Base-by-base conservation (phyloP, 805 yeast species). In the Schwanniomyces sp. region DNA sequence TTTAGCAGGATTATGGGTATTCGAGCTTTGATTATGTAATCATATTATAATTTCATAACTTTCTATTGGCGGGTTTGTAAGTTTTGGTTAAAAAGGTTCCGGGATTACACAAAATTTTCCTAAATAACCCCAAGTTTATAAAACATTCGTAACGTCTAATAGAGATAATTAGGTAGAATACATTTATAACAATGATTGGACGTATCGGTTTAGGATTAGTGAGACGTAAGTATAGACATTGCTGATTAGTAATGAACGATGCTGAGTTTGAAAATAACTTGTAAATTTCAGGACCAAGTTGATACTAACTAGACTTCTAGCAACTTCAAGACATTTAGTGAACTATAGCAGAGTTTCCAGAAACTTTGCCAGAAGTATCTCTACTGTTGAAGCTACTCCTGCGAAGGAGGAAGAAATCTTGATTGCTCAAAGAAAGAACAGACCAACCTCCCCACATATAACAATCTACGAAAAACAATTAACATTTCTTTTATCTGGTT, bases 401-500 rank as follows among this genome's bases (percentile, higher is more conserved):
- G 80, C 72, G 24, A 81, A 82, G 56, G 95, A 87, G 59, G 79
- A 86, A 55, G 79, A 79, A 30, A 76, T 91, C 47, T 79, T 92
- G 52, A 78, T 82, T 47, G 82, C 84, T 45, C 98, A 92, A 76
- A 84, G 99, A 70, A 80, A 76, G 55, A 80, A 82, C 73, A 85
- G 99, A 74, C 98, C 98, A 29, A 71, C 80, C 12, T 90, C 97
- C 27, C 98, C 98, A 47, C 96, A 92, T 68, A 77, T 92, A 63
- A 73, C 84, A 52, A 91, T 94, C 64, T 92, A 92, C 76, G 79
- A 91, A 74, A 95, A 95, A 39, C 97, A 94, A 75, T 65, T 92
- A 55, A 88, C 98, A 21, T 81, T 86, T 87, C 72, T 80, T 52
- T 65, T 94, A 63, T 91, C 97, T 5, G 75, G 85, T 21, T 68